Conservation (phyloP, 305 asterid species). For the Stenogyne calaminthoides region DNA sequence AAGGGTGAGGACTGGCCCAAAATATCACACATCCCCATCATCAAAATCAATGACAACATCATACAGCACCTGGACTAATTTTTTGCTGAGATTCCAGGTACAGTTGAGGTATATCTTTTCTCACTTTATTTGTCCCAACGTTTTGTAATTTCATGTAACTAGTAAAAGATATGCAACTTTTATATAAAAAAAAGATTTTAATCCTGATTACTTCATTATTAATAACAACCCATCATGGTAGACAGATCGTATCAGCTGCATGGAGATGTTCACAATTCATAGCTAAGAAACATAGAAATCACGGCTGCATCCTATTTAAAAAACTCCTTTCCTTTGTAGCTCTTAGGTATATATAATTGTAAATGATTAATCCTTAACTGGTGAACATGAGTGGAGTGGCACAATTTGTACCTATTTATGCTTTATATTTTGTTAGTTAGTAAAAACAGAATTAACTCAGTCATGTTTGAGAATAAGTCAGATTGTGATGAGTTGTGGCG, state of each 20-base stretch:
- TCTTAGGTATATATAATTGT: not conserved
- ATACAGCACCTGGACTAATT: not conserved
- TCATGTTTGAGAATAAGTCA: not conserved
- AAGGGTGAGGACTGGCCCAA: constrained; percentile 1
- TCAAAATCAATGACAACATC: not conserved
- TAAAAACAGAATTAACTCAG: not conserved
- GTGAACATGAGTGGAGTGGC: not conserved
- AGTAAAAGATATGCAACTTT: not conserved
- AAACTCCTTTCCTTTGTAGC: not conserved
- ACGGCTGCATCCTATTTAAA: not conserved
- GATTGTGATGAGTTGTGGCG: not conserved
- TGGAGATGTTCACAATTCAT: not conserved
- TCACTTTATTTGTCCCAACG: not conserved
- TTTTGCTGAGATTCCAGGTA: not conserved
- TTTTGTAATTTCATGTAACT: not conserved
- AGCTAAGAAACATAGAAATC: not conserved
- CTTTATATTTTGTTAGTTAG: not conserved
- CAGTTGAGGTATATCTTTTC: not conserved
- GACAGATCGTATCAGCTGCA: not conserved
- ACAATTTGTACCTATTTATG: not conserved
- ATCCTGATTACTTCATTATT: not conserved
- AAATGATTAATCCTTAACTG: no score
- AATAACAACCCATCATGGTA: no score
- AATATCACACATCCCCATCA: not conserved
- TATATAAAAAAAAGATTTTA: no score